Conservation (phyloP, 208 protist species). For the Trypanosoma boissoni region DNA sequence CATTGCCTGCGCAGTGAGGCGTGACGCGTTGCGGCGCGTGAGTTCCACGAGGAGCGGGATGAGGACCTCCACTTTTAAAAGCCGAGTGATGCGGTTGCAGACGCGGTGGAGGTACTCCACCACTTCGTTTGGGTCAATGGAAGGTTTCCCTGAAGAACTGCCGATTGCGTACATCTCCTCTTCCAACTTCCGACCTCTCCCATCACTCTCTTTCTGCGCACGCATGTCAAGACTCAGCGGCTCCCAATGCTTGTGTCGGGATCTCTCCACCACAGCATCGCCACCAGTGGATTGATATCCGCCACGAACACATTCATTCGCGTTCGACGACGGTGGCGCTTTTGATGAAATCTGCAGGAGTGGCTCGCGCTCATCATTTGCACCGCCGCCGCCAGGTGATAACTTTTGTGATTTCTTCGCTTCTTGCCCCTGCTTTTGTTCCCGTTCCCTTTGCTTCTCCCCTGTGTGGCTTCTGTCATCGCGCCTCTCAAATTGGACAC, state of each 20-base stretch:
- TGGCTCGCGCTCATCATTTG: constrained; percentile 7
- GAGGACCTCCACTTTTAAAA: constrained; percentile 40
- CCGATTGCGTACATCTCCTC: constrained; percentile 1
- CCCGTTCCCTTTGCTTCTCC: background rate
- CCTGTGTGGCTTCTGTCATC: constrained; percentile 18
- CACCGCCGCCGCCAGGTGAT: too few species aligned
- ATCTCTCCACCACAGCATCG: background rate
- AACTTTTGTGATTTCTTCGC: background rate
- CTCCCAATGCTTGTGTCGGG: background rate
- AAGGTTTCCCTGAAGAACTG: background rate
- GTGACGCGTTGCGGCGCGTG: constrained; percentile 43
- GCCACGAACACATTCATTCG: background rate
- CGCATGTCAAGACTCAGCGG: too few species aligned
- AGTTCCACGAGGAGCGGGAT: constrained; percentile 67
- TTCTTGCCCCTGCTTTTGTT: background rate
- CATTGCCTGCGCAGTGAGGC: constrained; percentile 62
- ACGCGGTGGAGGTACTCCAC: constrained; percentile 42
- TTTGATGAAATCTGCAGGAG: background rate
- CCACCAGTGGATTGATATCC: constrained; percentile 11
- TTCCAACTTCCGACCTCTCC: too few species aligned
- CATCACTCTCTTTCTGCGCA: too few species aligned
- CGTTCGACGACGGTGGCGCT: background rate
- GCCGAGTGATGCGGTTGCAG: constrained; percentile 28
- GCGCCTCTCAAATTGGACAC: background rate
- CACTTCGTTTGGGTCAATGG: constrained; percentile 21